Evolutionary conservation across 2,329 filamentous ascomycete species (phyloP).

Genomic region (Escovopsis sp.): DNA sequence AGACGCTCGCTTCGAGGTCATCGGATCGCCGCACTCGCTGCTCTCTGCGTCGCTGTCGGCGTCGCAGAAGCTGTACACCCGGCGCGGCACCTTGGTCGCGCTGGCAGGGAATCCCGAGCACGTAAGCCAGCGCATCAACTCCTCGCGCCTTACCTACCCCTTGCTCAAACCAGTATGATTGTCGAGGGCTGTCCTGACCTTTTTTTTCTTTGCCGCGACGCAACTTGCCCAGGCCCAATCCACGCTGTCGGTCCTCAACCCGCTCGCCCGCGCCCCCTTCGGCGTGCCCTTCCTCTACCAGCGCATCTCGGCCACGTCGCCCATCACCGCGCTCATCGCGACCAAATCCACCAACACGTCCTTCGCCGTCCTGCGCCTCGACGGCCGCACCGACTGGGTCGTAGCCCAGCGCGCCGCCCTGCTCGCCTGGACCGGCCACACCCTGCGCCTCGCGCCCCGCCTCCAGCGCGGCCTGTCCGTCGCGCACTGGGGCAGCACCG

Average conservation of each 20-base stretch:
- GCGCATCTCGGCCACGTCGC: slow-evolving; percentile 71
- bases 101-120: slow-evolving; percentile 84
- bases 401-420: slow-evolving; percentile 74
- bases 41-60: slow-evolving; percentile 86
- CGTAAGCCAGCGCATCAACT: slow-evolving; percentile 32
- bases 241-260: slow-evolving; percentile 74
- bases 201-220: too few relatives aligned
- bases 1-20: slow-evolving; percentile 92
- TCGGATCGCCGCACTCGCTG: slow-evolving; percentile 84
- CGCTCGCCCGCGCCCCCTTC: slow-evolving; percentile 62
- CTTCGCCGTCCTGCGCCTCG: slow-evolving; percentile 75
- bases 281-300: slow-evolving; percentile 95
- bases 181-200: too few relatives aligned
- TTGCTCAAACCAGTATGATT: too few relatives aligned
- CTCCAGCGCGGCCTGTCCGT: slow-evolving; percentile 62
- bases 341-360: slow-evolving; percentile 78
- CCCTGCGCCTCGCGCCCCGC: slow-evolving; percentile 59
- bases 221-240: slow-evolving; percentile 86
- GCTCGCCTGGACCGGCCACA: slow-evolving; percentile 93
- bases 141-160: too few relatives aligned
- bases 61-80: slow-evolving; percentile 85
- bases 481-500: slow-evolving; percentile 83
- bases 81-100: slow-evolving; percentile 79
- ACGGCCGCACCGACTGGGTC: slow-evolving; percentile 94
- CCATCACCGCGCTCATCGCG: slow-evolving; percentile 76